phyloP scores from a whole-genome alignment of 2,329 filamentous ascomycete genomes.

The Neopestalotiopsis sp. region DNA sequence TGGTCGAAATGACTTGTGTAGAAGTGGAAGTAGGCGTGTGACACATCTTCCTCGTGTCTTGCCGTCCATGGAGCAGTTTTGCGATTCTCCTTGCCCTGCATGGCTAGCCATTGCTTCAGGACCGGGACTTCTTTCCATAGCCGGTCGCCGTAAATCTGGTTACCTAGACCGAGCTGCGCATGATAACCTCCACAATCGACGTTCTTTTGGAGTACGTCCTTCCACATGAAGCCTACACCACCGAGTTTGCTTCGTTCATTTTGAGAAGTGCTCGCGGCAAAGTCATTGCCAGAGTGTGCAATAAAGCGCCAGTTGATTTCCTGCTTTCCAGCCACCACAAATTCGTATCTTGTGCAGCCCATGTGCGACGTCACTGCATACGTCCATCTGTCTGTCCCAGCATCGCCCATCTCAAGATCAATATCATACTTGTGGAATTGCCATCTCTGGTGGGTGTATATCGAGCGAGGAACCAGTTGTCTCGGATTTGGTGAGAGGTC shows the following conservation, averaged over 20 bases:
- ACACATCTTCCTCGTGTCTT: conserved; percentile 92
- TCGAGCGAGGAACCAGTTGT: conserved; percentile 81
- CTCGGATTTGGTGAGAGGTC: conserved; percentile 93
- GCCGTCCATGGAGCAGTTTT: conserved; percentile 93
- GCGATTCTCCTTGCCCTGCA: conserved; percentile 90
- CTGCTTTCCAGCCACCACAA: conserved; percentile 86
- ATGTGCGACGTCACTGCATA: conserved; percentile 97
- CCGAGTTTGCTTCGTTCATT: conserved; percentile 86
- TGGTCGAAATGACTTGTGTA: conserved; percentile 99
- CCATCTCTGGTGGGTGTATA: conserved; percentile 91
- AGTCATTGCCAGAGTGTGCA: conserved; percentile 95
- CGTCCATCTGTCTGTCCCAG: conserved; percentile 85
- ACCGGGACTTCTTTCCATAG: conserved; percentile 96
- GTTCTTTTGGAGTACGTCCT: conserved; percentile 97
- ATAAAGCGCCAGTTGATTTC: conserved; percentile 97
- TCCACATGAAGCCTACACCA: conserved; percentile 97
- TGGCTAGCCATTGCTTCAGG: conserved; percentile 92
- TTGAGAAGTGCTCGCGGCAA: conserved; percentile 84
- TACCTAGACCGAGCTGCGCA: conserved; percentile 87
- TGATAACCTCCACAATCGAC: conserved; percentile 96
- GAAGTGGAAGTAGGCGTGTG: conserved; percentile 97
- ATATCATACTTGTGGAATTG: conserved; percentile 95
- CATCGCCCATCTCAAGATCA: conserved; percentile 87
- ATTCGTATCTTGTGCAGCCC: conserved; percentile 97
- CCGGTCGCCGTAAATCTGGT: conserved; percentile 94